Evolutionary conservation across 2,329 filamentous ascomycete genomes (phyloP).

Genomic region (Fusarium siculi): DNA sequence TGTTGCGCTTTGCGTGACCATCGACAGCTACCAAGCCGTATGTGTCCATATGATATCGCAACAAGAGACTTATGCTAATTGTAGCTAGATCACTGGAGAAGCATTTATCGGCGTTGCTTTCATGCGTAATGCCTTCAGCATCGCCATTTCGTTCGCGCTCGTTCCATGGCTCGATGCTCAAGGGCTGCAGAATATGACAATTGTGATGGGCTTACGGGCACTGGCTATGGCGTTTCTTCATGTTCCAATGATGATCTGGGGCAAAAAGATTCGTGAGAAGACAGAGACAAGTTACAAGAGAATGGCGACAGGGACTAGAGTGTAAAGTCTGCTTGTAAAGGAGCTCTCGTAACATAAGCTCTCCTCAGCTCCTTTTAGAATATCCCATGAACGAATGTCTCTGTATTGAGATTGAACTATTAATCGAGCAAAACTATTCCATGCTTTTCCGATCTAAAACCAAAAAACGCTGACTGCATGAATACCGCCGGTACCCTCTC

Average conservation of each 20-base stretch:
- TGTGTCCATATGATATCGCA: neutral
- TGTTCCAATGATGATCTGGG: conserved; percentile 19
- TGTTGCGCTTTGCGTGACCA: conserved; percentile 46
- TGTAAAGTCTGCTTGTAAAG: neutral
- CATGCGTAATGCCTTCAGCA: conserved; percentile 22
- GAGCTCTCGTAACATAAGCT: fast-evolving
- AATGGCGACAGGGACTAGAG: neutral
- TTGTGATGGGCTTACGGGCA: conserved; percentile 22
- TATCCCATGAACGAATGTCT: neutral
- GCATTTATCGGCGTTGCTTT: conserved; percentile 21
- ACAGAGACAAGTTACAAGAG: conserved; percentile 9
- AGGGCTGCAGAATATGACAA: conserved; percentile 23
- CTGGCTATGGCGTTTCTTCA: conserved; percentile 12
- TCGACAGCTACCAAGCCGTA: conserved; percentile 46
- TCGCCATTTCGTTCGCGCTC: conserved; percentile 23
- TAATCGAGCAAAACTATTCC: fast-evolving
- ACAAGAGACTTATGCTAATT: neutral
- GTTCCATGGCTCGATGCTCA: conserved; percentile 25
- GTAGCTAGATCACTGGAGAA: conserved; percentile 9
- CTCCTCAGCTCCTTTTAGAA: neutral
- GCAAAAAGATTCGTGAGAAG: conserved; percentile 11
- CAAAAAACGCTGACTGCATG: neutral
- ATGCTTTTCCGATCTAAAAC: neutral
- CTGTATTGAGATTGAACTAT: fast-evolving
- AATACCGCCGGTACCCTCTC: neutral